phyloP scores from a whole-genome alignment of 75 land plant genomes.

The Pseudotsuga menziesii region DNA sequence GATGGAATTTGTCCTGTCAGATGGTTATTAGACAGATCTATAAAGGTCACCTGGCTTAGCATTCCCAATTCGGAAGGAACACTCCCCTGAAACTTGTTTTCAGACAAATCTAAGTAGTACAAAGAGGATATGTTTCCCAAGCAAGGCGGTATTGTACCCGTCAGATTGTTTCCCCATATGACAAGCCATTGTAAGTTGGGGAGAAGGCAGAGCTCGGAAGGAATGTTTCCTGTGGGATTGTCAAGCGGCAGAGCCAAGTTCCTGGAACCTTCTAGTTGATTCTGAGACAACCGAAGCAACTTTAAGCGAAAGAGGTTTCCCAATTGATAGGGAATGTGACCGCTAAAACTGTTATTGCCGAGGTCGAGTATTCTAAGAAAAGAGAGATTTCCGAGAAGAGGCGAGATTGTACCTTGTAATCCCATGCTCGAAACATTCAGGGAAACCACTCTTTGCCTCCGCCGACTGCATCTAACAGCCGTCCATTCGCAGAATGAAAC shows the following conservation, averaged over 20 bases:
- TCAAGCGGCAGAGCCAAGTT: slow-evolving; percentile 62
- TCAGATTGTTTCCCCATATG: slow-evolving; percentile 57
- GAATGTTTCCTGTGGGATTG: slow-evolving; percentile 72
- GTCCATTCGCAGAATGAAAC: slow-evolving; percentile 26
- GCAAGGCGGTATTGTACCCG: slow-evolving; percentile 56
- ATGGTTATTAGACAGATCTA: too few species aligned
- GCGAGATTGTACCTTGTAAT: slow-evolving; percentile 56
- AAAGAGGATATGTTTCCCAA: slow-evolving; percentile 55
- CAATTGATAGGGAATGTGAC: slow-evolving; percentile 15
- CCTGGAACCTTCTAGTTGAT: slow-evolving; percentile 54
- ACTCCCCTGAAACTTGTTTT: slow-evolving; percentile 57
- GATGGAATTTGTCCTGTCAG: too few species aligned
- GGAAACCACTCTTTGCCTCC: slow-evolving; percentile 19
- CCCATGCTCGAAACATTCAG: slow-evolving; percentile 49
- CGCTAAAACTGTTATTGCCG: too few species aligned
- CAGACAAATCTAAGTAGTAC: slow-evolving; percentile 51
- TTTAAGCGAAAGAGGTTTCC: slow-evolving; percentile 42
- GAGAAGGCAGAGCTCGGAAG: slow-evolving; percentile 45
- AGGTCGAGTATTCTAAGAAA: slow-evolving; percentile 23
- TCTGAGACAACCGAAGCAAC: slow-evolving; percentile 52
- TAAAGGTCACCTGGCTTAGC: too few species aligned
- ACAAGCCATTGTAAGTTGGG: slow-evolving; percentile 45
- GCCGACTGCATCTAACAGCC: slow-evolving; percentile 39
- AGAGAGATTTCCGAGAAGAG: slow-evolving; percentile 34
- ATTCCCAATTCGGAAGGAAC: too few species aligned